Base-by-base conservation (phyloP, 805 yeast species). In the Candida pini region DNA sequence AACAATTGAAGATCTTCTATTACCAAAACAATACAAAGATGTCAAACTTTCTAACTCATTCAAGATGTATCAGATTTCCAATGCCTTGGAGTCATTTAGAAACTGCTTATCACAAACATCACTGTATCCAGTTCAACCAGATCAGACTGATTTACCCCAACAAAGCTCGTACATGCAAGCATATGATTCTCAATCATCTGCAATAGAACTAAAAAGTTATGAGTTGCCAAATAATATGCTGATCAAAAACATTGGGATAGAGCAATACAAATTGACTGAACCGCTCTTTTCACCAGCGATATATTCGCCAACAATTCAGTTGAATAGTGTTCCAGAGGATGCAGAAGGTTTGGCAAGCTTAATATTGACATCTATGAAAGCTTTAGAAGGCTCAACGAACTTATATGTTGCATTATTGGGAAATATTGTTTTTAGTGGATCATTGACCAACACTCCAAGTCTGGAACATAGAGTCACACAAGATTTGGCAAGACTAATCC, bases 281-380 rank as follows among this genome's bases (percentile, higher is more conserved):
- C 78, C 86, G 6, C 54, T 86, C 34, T 83, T 85, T 63, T 73
- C 75, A 37, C 95, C 95, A 2, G 21, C 27, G 7, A 10, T 14
- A 4, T 31, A 18, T 17, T 27, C 28, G 14, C 24, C 23, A 18
- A 22, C 24, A 16, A 21, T 23, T 4, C n/a, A 19, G n/a, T 16
- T 26, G 2, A 24, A 15, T 12, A 20, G 17, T 14, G 62, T 71
- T 34, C 68, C 76, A 6, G 64, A 64, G 13, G 72, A 75, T 23
- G 69, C 80, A 4, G 64, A 73, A 34, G 78, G 78, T 8, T 44
- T 73, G 24, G 58, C 67, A 12, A 71, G 68, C 34, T 51, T 70
- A 36, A 57, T 74, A 10, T 60, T 68, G 39, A 62, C 62, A 17
- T 56, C 73, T 26, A 56, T 73, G 41, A 63, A 63, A 49, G 62